A percentile compares a stretch with the other conserved stretches of the same genome.
Conservation (phyloP, 2,329 filamentous ascomycete genomes). For the Hymenoscyphus salicellus region DNA sequence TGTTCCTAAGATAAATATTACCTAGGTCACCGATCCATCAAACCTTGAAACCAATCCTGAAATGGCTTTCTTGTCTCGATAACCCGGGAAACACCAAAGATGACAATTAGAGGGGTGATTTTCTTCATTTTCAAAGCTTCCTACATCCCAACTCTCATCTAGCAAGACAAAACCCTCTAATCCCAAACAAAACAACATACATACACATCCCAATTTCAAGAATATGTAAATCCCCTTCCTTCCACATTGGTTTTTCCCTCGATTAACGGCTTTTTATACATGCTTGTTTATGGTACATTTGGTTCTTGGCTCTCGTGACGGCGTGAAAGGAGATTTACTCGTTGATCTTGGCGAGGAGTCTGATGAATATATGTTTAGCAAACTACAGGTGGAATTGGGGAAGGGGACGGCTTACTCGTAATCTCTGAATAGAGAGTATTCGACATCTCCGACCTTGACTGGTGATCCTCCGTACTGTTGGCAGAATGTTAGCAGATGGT, state of each 20-base stretch:
- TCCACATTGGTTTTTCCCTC: background rate
- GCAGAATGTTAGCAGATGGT: background rate
- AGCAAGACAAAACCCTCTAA: too few relatives aligned
- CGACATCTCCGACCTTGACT: slow-evolving; percentile 96
- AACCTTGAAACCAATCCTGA: background rate
- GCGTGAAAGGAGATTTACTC: slow-evolving; percentile 10
- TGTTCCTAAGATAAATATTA: background rate
- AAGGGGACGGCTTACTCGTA: slow-evolving; percentile 70
- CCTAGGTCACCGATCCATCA: background rate
- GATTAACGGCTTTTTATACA: slow-evolving; percentile 1
- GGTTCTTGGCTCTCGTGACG: background rate
- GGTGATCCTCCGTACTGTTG: slow-evolving; percentile 84
- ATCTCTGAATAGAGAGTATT: slow-evolving; percentile 94
- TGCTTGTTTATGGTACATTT: slow-evolving; percentile 4
- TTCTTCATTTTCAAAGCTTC: too few relatives aligned
- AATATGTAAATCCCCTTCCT: background rate
- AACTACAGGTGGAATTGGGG: background rate
- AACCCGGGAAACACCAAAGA: too few relatives aligned
- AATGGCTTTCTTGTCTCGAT: background rate
- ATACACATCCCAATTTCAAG: background rate
- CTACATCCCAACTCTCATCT: too few relatives aligned
- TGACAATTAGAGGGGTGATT: too few relatives aligned
- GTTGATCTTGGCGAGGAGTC: slow-evolving; percentile 63
- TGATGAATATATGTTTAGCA: slow-evolving; percentile 40
- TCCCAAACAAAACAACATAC: too few relatives aligned